Base-by-base conservation (phyloP, 495 filamentous ascomycete species). In the Haplographium delicatum region DNA sequence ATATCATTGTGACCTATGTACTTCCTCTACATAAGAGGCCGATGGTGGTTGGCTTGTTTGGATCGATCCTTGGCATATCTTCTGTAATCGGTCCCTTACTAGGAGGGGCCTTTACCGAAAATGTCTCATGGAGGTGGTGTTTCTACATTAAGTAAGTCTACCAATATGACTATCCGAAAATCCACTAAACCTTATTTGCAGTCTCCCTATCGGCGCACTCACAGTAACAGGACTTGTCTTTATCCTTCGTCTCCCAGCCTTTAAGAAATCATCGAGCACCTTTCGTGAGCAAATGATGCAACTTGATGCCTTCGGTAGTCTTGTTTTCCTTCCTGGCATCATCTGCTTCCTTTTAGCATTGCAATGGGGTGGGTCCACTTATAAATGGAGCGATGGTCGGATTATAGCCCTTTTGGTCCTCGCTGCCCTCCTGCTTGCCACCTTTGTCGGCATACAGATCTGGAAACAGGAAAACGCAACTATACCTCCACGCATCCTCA, bases 91-190 rank as follows among this genome's bases (percentile, higher is more conserved):
- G 79, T 0, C 81, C 81, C 1, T 41, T 84, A 26, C 56, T 84
- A 28, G 80, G 81, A 46, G 84, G 84, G 16, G 71, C 75, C 1
- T 80, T 88, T 38, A 86, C 84, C 1, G 74, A 80, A 25, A 73
- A 82, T 35, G 67, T 76, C 11, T 68, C 68, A 7, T 82, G 78
- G 79, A 63, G 78, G 35, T 81, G 77, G 78, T 81, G 79, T 48
- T 78, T 78, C 61, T 74, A 83, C 52, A 81, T 86, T 50, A 85
- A 84, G n/a, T n/a, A n/a, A n/a, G n/a, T n/a, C n/a, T n/a, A n/a
- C n/a, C n/a, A n/a, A n/a, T n/a, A n/a, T n/a, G n/a, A n/a, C n/a
- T n/a, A n/a, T n/a, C n/a, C n/a, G n/a, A n/a, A n/a, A n/a, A n/a
- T n/a, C n/a, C n/a, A n/a, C n/a, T n/a, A n/a, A n/a, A n/a, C n/a